Base-by-base conservation (phyloP, 371 early-diverging fungal genomes). In the Rhizopus stolonifer region DNA sequence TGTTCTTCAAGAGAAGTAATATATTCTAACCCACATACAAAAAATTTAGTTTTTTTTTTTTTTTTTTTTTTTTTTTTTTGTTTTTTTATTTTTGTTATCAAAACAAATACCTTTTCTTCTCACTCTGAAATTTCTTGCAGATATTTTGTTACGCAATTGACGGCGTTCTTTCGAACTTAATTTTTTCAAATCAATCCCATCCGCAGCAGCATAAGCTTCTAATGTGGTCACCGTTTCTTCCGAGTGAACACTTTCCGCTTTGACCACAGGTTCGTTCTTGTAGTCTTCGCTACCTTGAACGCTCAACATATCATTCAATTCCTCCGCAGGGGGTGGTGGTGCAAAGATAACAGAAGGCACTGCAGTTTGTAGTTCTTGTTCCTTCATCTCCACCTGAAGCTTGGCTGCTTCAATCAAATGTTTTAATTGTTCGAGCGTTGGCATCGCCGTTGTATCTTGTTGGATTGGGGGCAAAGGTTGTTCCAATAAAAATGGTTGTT, bases 121-220 rank as follows among this genome's bases (percentile, higher is more conserved):
- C 26, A 87, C 86, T 44, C 94, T 80, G 61, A 94, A 94, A 65
- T 90, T 91, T 53, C 94, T 74, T 5, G 94, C 94, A 8, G 91
- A 91, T 29, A 93, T 84, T 60, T 93, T 93, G 73, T 94, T 94
- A 17, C 93, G 80, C 42, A 93, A 65, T 63, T 92, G 92, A 24
- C 93, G 77, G 18, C 92, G 82, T 62, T 94, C 91, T 67, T 90
- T 91, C 11, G 90, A 79, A 1, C 87, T 74, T 65, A 91, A 65
- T 47, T 80, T 82, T 54, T 82, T 82, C n/a, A 79, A 32, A 24
- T 78, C 70, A 45, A 66, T 69, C n/a, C 65, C 69, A 52, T 69
- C 69, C 15, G 60, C 64, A 36, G 56, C 64, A 25, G 65, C 65
- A 57, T 60, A 65, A 3, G 65, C 65, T 25, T 65, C 65, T 24